Evolutionary conservation across 148 eudicot species (phyloP), one percentile per base, ranked within the genome.

Genomic region (Fagopyrum homotropicum): DNA sequence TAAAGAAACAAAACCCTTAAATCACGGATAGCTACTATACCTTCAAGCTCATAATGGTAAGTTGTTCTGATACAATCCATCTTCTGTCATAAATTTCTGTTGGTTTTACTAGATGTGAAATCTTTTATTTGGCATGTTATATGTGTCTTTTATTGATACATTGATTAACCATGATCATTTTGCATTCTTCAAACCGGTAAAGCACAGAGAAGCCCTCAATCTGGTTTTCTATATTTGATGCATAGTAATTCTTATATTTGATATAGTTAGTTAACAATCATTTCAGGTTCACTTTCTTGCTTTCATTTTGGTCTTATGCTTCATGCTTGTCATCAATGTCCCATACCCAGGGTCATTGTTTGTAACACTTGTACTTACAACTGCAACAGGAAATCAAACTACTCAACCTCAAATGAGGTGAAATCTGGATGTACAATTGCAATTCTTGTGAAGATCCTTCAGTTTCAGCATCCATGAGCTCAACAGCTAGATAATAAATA

Each of bases 1-100:
- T 52, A 74, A 77, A 78, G 81, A 78, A 74, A 74, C 72, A 77
- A 73, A 76, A 69, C 80, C 81, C 52, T 71, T 46, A 73, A 57
- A 57, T 57, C 63, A 19, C 30, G 63, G 63, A 22, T 57, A 57
- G 63, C 29, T 57, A 19, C 29, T 57, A 57, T 57, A 57, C 29
- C 61, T 56, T 56, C 17, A 6, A n/a, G 61, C 61, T 17, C 9
- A 56, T 56, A 26, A 56, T 57, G 63, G 59, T 57, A 57, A 57
- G 63, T 57, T 57, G 29, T 22, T 57, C 63, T 57, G 63, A 57
- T 57, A 57, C 29, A 22, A 6, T n/a, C 35, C 22, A 17, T 26
- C 30, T 57, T 17, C 35, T 57, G 35, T 57, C 30, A 57, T 57
- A n/a, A 17, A n/a, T 19, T 57, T 7, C 19, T 16, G 29, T 49